phyloP scores from a whole-genome alignment of 768 basidiomycete genomes.

The Royoungia palumana region DNA sequence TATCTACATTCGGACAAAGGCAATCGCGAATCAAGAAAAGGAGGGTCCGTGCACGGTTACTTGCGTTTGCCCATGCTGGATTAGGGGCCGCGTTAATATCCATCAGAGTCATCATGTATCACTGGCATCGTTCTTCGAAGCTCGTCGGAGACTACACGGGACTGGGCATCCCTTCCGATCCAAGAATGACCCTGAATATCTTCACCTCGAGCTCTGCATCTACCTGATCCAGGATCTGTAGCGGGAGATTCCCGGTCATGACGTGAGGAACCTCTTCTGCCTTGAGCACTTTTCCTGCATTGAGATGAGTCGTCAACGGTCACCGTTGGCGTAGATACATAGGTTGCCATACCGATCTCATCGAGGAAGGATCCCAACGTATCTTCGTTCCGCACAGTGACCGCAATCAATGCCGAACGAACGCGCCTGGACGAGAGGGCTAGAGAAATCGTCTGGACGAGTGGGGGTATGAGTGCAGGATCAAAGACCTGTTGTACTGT shows the following conservation, averaged over 20 bases:
- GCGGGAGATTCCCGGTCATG: slow-evolving; percentile 17
- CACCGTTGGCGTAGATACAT: neutral
- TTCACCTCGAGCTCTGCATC: slow-evolving; percentile 39
- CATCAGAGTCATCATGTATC: slow-evolving; percentile 19
- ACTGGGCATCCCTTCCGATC: neutral
- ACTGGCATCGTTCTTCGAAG: slow-evolving; percentile 1
- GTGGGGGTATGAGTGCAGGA: slow-evolving; percentile 53
- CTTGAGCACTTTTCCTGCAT: slow-evolving; percentile 21
- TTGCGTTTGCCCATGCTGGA: neutral
- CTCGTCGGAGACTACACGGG: slow-evolving; percentile 1
- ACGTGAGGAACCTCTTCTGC: slow-evolving; percentile 27
- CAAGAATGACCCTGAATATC: slow-evolving; percentile 41
- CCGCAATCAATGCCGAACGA: slow-evolving; percentile 33
- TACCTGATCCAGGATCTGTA: slow-evolving; percentile 30
- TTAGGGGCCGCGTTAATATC: slow-evolving; percentile 4
- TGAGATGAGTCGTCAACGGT: neutral
- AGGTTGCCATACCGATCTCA: slow-evolving; percentile 26
- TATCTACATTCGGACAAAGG: slow-evolving; percentile 1
- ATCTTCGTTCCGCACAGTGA: slow-evolving; percentile 51
- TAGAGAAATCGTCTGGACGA: slow-evolving; percentile 46
- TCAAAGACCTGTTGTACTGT: slow-evolving; percentile 57
- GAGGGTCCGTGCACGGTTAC: neutral
- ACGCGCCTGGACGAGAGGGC: slow-evolving; percentile 23
- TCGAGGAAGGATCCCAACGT: slow-evolving; percentile 49
- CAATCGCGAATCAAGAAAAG: slow-evolving; percentile 10